These are phyloP conservation scores for Geranium incanum DNA, from an alignment of 441 rosid genomes.

Conservation along the genomic window DNA sequence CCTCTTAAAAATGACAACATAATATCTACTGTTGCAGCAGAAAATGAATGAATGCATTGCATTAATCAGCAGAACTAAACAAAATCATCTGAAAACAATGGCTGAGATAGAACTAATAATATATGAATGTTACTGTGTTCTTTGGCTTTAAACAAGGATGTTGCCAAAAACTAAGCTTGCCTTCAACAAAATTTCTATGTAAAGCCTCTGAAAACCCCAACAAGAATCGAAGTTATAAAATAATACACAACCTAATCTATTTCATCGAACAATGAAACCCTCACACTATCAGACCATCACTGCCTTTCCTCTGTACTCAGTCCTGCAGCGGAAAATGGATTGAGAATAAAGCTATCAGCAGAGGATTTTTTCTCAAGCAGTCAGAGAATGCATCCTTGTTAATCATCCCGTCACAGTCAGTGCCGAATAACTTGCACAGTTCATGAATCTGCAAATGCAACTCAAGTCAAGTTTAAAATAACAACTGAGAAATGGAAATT, in stretches of 20 bases:
- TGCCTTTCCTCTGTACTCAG: slow-evolving; percentile 17
- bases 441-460: slow-evolving; percentile 38
- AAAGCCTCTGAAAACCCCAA: neutral
- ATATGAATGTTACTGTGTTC: too few species aligned
- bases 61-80: too few species aligned
- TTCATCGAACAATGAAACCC: neutral
- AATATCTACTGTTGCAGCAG: too few species aligned
- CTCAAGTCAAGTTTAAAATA: neutral
- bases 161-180: neutral
- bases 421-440: slow-evolving; percentile 45
- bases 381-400: slow-evolving; percentile 42
- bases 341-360: slow-evolving; percentile 57
- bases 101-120: too few species aligned
- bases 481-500: too few species aligned
- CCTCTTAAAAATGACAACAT: too few species aligned
- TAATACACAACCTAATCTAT: neutral
- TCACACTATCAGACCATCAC: slow-evolving; percentile 29
- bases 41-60: too few species aligned
- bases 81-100: too few species aligned
- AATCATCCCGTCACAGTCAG: slow-evolving; percentile 43
- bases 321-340: slow-evolving; percentile 21
- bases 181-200: neutral
- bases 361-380: slow-evolving; percentile 58
- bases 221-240: neutral
- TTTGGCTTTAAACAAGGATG: neutral